Conservation (phyloP, 2,329 filamentous ascomycete species). For the Nemania diffusa region DNA sequence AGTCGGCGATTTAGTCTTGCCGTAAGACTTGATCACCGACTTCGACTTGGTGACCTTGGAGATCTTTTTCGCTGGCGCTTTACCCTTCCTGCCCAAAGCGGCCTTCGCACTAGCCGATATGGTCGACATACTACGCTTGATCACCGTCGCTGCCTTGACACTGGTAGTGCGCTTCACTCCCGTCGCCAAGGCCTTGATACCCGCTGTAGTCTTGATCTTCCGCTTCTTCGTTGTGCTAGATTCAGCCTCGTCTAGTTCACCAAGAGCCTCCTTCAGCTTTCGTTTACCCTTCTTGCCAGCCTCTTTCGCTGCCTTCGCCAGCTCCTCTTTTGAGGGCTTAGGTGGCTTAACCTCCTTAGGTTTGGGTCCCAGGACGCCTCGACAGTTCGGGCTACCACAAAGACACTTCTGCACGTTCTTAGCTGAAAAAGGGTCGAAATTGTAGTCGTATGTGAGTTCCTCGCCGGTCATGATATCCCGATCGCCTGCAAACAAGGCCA, state of each 20-base stretch:
- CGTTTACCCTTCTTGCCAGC: constrained; percentile 63
- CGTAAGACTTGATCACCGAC: constrained; percentile 46
- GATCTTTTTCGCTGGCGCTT: constrained; percentile 39
- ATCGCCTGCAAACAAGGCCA: constrained; percentile 95
- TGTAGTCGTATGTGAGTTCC: constrained; percentile 94
- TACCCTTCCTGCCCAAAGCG: constrained; percentile 41
- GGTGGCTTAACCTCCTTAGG: constrained; percentile 64
- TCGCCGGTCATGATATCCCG: constrained; percentile 92
- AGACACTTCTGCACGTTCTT: constrained; percentile 76
- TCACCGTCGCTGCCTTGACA: constrained; percentile 48
- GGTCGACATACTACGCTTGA: constrained; percentile 55
- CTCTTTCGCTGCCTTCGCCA: constrained; percentile 49
- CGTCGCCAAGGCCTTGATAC: constrained; percentile 53
- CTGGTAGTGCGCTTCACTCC: constrained; percentile 43
- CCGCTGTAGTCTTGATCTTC: constrained; percentile 57
- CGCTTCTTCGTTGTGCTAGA: constrained; percentile 55
- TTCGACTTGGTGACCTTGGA: constrained; percentile 45
- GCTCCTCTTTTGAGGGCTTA: constrained; percentile 58
- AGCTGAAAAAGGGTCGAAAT: constrained; percentile 75
- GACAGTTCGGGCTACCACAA: constrained; percentile 71
- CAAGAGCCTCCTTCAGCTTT: constrained; percentile 65
- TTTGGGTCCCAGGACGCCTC: constrained; percentile 71
- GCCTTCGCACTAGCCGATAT: constrained; percentile 53
- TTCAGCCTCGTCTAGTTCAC: constrained; percentile 50
- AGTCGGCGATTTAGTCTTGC: constrained; percentile 42